phyloP scores from a whole-genome alignment of 2,329 filamentous ascomycete species.

The Ophiosphaerella korrae region DNA sequence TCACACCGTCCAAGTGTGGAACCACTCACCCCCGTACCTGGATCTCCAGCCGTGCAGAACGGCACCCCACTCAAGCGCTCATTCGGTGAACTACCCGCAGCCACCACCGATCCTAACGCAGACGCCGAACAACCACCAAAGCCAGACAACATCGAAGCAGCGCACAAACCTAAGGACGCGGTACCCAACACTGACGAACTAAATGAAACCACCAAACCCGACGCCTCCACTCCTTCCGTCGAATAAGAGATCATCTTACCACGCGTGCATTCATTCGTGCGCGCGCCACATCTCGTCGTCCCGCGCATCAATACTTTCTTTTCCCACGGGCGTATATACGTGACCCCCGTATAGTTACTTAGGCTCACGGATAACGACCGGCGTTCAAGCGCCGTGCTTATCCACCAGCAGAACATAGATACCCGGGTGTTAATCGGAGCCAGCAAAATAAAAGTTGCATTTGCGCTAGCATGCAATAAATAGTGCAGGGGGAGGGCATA shows the following conservation, averaged over 20 bases:
- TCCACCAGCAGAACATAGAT: not conserved
- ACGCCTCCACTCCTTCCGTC: no score
- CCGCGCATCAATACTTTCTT: not conserved
- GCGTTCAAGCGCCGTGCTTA: not conserved
- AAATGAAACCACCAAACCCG: no score
- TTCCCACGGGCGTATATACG: not conserved
- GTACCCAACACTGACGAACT: not conserved
- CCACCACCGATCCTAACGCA: conserved; percentile 11
- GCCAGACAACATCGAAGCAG: not conserved
- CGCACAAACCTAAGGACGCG: not conserved
- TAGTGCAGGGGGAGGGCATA: no score
- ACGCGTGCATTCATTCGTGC: no score
- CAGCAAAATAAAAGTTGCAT: no score
- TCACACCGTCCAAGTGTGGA: conserved; percentile 42
- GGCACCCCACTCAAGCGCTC: conserved; percentile 27
- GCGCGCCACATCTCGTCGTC: no score
- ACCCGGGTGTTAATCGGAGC: not conserved
- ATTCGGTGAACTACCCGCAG: conserved; percentile 19
- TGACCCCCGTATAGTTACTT: not conserved
- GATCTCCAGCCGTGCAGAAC: conserved; percentile 38
- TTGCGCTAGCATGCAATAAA: no score
- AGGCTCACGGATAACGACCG: not conserved
- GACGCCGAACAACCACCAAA: conserved; percentile 14
- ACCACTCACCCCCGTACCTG: conserved; percentile 43
- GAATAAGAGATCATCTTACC: no score